Evolutionary conservation across 2,329 filamentous ascomycete genomes (phyloP).

Genomic region (Penicillium sp.): DNA sequence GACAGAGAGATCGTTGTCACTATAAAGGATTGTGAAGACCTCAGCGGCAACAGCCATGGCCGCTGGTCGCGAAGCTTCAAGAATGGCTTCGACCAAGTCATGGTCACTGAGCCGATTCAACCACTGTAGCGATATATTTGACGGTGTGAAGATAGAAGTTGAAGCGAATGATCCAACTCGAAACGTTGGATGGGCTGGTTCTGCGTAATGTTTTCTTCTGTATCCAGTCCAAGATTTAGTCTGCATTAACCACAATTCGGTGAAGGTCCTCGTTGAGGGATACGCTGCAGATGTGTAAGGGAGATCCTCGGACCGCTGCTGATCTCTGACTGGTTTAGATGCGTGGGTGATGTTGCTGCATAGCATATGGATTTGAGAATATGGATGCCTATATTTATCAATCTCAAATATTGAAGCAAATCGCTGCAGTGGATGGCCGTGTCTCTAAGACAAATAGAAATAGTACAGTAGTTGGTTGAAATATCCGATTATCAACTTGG

Average conservation of each 20-base stretch:
- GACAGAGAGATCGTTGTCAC: slow-evolving; percentile 46
- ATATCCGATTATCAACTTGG: background rate
- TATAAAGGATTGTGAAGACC: slow-evolving; percentile 58
- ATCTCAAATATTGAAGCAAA: background rate
- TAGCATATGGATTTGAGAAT: background rate
- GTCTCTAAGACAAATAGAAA: background rate
- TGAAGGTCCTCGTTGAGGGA: background rate
- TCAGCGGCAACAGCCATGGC: slow-evolving; percentile 42
- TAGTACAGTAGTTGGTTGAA: background rate
- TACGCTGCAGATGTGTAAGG: background rate
- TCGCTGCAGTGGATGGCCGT: background rate
- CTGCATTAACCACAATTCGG: background rate
- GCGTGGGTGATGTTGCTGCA: background rate
- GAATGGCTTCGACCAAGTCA: slow-evolving; percentile 9
- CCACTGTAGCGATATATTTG: too few relatives aligned
- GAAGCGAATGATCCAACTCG: background rate
- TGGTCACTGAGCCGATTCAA: background rate
- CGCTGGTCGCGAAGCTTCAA: slow-evolving; percentile 6
- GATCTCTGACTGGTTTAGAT: background rate
- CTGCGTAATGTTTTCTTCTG: background rate
- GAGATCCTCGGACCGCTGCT: background rate
- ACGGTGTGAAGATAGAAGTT: background rate
- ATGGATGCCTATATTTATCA: background rate
- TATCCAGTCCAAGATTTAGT: background rate
- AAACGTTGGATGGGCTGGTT: background rate